Base-by-base conservation (phyloP, 495 filamentous ascomycete species). In the Trichoderma virens region DNA sequence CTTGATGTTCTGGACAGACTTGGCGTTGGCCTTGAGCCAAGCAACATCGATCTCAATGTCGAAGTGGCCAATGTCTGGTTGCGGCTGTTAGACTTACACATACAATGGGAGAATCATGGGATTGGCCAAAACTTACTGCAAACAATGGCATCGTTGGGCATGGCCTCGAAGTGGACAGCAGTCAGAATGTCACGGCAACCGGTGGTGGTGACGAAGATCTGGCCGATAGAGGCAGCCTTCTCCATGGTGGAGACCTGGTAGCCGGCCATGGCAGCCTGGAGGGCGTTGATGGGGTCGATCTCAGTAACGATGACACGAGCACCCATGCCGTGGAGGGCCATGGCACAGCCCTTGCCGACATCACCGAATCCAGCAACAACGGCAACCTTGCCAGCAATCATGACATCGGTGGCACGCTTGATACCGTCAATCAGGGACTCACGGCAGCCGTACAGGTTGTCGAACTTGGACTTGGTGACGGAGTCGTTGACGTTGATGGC, bases 11-110 rank as follows among this genome's bases (percentile, higher is more conserved):
- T 94, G 90, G 28, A 90, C 87, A 73, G 88, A 92, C 80, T 89
- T 87, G 64, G 81, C 81, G 78, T 96, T 98, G 77, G 87, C 86
- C 90, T 98, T 98, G 78, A 98, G 83, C 95, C 95, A 98, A 67
- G 94, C 94, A 81, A 98, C 94, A 79, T 98, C 94, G 73, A 98
- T 98, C 82, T 98, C 94, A 72, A 97, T 95, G 77, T 98, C 94
- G 80, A 98, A 98, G 84, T 98, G 94, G 75, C 94, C 94, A 81
- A 98, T 98, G 85, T 98, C 90, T 92, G 66, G 13, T 18, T 60
- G 30, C 64, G 31, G 63, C 9, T 32, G 60, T 70, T 59, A 71
- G 34, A 6, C 6, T 35, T 35, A 73, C 27, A 25, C 1, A 59
- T 25, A 54, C 63, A 45, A 6, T 5, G 31, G 30, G 54, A 38